Evolutionary conservation across 345 rosid genomes (phyloP).

Genomic region (Eucalyptus pauciflora): DNA sequence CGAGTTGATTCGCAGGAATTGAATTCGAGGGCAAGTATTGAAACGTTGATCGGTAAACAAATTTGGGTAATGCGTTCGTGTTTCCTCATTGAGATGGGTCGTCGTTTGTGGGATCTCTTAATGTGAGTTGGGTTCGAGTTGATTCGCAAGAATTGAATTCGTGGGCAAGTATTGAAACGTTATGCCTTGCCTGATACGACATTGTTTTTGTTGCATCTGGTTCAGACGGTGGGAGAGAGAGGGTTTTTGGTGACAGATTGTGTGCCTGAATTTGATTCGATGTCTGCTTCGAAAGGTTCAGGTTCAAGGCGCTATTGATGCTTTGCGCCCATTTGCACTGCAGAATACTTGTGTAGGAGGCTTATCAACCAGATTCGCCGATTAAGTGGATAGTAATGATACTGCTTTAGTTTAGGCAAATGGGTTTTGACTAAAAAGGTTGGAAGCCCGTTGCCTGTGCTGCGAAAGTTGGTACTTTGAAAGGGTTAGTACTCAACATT

Average conservation of each 20-base stretch:
- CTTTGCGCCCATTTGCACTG: not conserved
- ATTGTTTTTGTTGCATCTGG: not conserved
- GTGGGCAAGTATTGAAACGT: not conserved
- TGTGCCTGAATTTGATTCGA: not conserved
- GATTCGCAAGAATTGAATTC: not conserved
- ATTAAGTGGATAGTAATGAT: not conserved
- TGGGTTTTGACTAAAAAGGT: not conserved
- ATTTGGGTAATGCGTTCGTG: not conserved
- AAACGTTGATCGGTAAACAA: not conserved
- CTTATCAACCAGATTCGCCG: not conserved
- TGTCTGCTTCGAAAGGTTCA: not conserved
- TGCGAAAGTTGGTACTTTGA: not conserved
- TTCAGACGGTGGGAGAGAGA: not conserved
- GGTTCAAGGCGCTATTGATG: not conserved
- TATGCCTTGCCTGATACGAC: not conserved
- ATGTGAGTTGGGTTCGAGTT: not conserved
- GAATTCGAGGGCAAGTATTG: not conserved
- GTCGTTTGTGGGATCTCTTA: not conserved
- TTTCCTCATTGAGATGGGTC: not conserved
- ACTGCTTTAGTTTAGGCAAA: not conserved
- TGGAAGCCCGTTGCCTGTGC: not conserved
- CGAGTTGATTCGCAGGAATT: not conserved
- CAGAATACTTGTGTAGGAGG: not conserved
- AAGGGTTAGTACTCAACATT: not conserved
- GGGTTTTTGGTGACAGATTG: not conserved